phyloP scores from a whole-genome alignment of 352 stramenopile genomes.

The Pythium brachiatum region DNA sequence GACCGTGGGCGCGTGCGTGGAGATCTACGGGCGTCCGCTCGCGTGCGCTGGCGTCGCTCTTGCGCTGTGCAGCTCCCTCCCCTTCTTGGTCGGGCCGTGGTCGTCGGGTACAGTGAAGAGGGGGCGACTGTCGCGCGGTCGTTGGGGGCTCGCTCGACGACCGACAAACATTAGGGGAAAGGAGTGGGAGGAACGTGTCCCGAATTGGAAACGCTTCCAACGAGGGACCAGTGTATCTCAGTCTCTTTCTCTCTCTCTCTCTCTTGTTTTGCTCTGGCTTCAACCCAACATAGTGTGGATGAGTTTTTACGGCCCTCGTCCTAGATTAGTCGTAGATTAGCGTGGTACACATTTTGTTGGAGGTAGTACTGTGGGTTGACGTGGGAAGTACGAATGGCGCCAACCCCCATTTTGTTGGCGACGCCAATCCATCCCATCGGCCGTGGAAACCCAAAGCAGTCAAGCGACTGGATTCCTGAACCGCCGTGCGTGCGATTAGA shows the following conservation, averaged over 20 bases:
- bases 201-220: background rate
- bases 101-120: constrained; percentile 1
- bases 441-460: background rate
- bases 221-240: background rate
- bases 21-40: background rate
- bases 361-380: background rate
- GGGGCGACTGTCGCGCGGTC: constrained; percentile 3
- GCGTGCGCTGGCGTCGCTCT: constrained; percentile 1
- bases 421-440: background rate
- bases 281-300: background rate
- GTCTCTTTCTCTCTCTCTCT: constrained; percentile 1
- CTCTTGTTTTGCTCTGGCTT: background rate
- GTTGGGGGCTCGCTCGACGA: background rate
- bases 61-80: too few species aligned
- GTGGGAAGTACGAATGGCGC: background rate
- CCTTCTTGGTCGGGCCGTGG: too few species aligned
- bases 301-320: background rate
- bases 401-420: background rate
- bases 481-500: background rate
- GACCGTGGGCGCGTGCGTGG: background rate
- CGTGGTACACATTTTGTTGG: background rate
- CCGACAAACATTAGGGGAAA: background rate
- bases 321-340: background rate
- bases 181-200: background rate
- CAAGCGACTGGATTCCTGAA: background rate